Evolutionary conservation across 2,329 filamentous ascomycete species (phyloP).

Genomic region (Aspergillus sp.): DNA sequence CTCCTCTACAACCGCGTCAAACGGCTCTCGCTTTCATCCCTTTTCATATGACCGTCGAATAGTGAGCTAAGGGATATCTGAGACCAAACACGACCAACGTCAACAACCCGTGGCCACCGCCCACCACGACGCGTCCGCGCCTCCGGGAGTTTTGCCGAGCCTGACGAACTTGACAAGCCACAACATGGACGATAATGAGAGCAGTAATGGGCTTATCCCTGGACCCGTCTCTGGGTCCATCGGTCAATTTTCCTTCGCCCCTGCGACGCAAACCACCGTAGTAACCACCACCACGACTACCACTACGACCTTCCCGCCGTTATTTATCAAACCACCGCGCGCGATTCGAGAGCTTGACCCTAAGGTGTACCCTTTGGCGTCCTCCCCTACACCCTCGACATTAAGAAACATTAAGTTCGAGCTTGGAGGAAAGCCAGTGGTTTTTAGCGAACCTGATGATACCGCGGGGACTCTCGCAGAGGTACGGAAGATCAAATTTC

Average conservation of each 20-base stretch:
- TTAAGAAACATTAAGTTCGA: slow-evolving; percentile 79
- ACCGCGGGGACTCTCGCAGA: slow-evolving; percentile 57
- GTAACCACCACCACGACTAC: slow-evolving; percentile 93
- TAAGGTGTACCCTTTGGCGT: slow-evolving; percentile 87
- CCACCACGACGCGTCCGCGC: slow-evolving; percentile 25
- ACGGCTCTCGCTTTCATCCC: slow-evolving; percentile 14
- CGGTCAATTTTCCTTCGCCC: slow-evolving; percentile 65
- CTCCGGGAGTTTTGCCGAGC: not conserved
- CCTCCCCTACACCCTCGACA: slow-evolving; percentile 77
- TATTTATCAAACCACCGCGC: slow-evolving; percentile 75
- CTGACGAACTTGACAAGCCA: slow-evolving; percentile 11
- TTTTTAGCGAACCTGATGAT: slow-evolving; percentile 67
- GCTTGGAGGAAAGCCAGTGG: slow-evolving; percentile 63
- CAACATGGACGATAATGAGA: slow-evolving; percentile 37
- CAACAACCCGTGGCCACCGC: not conserved
- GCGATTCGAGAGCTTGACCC: slow-evolving; percentile 75
- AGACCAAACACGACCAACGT: not conserved
- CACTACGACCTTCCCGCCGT: slow-evolving; percentile 78
- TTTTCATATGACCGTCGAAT: slow-evolving; percentile 20
- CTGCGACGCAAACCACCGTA: slow-evolving; percentile 67
- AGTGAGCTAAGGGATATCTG: slow-evolving; percentile 20
- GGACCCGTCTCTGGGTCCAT: slow-evolving; percentile 48
- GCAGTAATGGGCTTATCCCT: slow-evolving; percentile 25
- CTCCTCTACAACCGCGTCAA: slow-evolving; percentile 11
- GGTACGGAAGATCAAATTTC: slow-evolving; percentile 45